Conservation (phyloP, 768 basidiomycete genomes). For the Tulasnella sp. region DNA sequence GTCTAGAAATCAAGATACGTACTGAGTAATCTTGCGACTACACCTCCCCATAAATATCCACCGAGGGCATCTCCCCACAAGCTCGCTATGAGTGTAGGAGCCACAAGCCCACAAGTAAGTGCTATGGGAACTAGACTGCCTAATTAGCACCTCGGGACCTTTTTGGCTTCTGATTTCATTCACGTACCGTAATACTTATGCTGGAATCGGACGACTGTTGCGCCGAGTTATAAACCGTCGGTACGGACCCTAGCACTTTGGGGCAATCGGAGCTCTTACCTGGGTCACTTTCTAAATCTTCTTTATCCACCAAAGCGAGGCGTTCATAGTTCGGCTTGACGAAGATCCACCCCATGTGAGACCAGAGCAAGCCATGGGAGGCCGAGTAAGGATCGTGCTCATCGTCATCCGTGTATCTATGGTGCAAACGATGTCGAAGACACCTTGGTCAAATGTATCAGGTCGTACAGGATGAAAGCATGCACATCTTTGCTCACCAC, state of each 20-base stretch:
- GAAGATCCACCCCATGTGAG: conserved; percentile 82
- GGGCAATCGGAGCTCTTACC: conserved; percentile 32
- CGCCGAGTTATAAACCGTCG: not conserved
- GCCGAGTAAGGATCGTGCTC: conserved; percentile 62
- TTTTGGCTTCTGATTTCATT: not conserved
- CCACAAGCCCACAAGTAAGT: conserved; percentile 42
- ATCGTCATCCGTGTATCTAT: conserved; percentile 61
- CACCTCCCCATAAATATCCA: conserved; percentile 56
- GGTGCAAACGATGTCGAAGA: conserved; percentile 61
- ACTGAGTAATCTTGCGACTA: conserved; percentile 50
- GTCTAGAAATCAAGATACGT: conserved; percentile 21
- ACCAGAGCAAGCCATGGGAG: conserved; percentile 56
- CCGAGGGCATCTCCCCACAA: conserved; percentile 54
- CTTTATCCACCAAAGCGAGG: conserved; percentile 48
- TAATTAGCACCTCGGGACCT: not conserved
- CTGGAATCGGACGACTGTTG: conserved; percentile 54
- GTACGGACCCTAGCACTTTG: not conserved
- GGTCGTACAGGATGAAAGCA: not conserved
- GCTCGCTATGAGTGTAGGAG: conserved; percentile 43
- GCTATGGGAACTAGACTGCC: conserved; percentile 41
- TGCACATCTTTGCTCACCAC: conserved; percentile 7
- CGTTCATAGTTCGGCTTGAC: conserved; percentile 49
- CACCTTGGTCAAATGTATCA: conserved; percentile 33
- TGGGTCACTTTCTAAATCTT: conserved; percentile 55
- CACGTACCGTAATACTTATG: conserved; percentile 50